Evolutionary conservation across 495 filamentous ascomycete genomes (phyloP), one percentile per base, ranked within the genome.

Genomic region (Hyaloscypha variabilis): DNA sequence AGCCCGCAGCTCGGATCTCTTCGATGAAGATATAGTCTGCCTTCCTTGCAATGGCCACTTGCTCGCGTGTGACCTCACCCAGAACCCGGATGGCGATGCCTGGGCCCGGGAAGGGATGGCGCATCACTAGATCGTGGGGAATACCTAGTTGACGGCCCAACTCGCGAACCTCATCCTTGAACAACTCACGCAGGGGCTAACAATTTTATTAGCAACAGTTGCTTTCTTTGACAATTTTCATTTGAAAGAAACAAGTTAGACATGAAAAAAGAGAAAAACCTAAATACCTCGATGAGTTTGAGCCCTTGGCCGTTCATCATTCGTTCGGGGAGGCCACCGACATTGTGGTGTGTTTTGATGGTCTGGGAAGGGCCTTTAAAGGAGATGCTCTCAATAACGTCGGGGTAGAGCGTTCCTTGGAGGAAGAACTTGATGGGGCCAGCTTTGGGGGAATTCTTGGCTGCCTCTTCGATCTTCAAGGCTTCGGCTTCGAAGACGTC

Each of bases 21-120:
- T 84, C 81, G 71, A 97, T 96, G 79, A 94, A 99, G 72, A 92
- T 92, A 67, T 91, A 75, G 74, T 98, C 95, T 2, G 95, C 95
- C 71, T 91, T 78, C 21, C 93, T 83, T 19, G 88, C 93, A 42
- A 97, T 96, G 28, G 85, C 84, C 28, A 97, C 88, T 58, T 88
- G 85, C 69, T 93, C 89, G 4, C 81, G 80, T 13, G 90, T 97
- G 5, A 97, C 91, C 64, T 96, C 94, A 42, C 95, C 95, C 0
- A 97, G 79, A 57, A 98, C 88, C 1, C 95, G 87, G 71, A 98
- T 93, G 25, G 89, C 95, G 64, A 99, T 87, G 6, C 94, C 95
- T 0, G 95, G 92, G 14, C 90, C 77, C 3, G 90, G 91, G 81
- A 96, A 92, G 36, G 92, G 91, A 71, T 97, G 94, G 19, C 94